A percentile compares a stretch with the other conserved stretches of the same genome.
Conservation (phyloP, 1,139 yeast species). For the Ogataea hybrid region DNA sequence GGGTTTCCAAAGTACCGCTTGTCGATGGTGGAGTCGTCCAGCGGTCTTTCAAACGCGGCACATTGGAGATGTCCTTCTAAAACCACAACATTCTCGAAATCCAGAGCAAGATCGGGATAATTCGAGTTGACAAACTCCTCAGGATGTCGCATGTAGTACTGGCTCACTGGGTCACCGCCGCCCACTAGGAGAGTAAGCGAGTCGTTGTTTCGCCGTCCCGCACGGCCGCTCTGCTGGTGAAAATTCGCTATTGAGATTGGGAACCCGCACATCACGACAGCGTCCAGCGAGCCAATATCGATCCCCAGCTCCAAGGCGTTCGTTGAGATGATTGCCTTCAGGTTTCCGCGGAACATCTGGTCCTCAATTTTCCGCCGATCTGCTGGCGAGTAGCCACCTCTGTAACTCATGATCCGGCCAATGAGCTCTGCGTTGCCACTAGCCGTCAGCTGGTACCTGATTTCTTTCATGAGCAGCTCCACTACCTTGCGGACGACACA, state of each 20-base stretch:
- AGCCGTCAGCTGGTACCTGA: constrained; percentile 50
- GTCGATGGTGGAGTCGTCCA: constrained; percentile 34
- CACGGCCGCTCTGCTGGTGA: constrained; percentile 96
- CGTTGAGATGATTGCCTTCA: constrained; percentile 88
- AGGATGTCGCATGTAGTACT: constrained; percentile 74
- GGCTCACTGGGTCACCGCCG: constrained; percentile 83
- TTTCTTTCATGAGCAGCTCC: constrained; percentile 83
- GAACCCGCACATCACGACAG: constrained; percentile 89
- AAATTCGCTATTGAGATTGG: constrained; percentile 83
- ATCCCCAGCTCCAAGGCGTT: constrained; percentile 95
- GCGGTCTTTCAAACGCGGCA: constrained; percentile 85
- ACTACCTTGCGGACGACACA: constrained; percentile 86
- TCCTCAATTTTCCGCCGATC: constrained; percentile 86
- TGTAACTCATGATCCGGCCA: constrained; percentile 82
- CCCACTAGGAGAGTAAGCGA: constrained; percentile 84
- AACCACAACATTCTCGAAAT: constrained; percentile 53
- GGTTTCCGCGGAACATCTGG: constrained; percentile 83
- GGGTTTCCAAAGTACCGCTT: constrained; percentile 49
- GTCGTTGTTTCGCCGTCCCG: constrained; percentile 77
- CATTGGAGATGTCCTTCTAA: constrained; percentile 87
- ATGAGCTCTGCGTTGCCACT: constrained; percentile 42
- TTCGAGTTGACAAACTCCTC: constrained; percentile 54
- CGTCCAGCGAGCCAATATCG: constrained; percentile 89
- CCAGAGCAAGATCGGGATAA: constrained; percentile 51
- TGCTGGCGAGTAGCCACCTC: constrained; percentile 89